Base-by-base conservation (phyloP, 495 filamentous ascomycete species). In the Xylaria curta region DNA sequence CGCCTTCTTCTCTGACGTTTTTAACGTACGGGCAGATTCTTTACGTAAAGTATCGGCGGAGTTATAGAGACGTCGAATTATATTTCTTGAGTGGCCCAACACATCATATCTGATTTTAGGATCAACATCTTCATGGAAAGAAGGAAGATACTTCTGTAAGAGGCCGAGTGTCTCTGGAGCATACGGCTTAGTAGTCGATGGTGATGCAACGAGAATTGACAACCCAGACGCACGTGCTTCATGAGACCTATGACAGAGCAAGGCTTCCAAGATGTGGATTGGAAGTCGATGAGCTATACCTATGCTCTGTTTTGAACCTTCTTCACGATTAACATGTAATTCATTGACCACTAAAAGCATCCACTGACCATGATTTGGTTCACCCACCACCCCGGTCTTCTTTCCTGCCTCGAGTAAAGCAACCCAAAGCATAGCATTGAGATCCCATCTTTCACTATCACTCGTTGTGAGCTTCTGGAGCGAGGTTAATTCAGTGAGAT, bases 101-200 rank as follows among this genome's bases (percentile, higher is more conserved):
- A 94, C 83, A 71, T 96, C 93, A 49, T 93, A 90, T 63, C 95
- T 88, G 70, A 92, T 87, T 73, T 94, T 91, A 9, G 95, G 89
- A 74, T 97, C 93, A n/a, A 91, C 89, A 71, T 97, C 94, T 4
- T 91, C 87, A 80, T 94, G 90, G 63, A 97, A 89, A 3, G 89
- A 85, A 3, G 88, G 84, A 0, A 98, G 81, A 46, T 90, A 86
- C 51, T 77, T 81, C 49, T 87, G 81, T 31, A 97, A 85, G 2
- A 89, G 84, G n/a, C 74, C 72, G 3, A 94, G 85, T 0, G 90
- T 86, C 53, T 78, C 82, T 4, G 81, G 59, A 0, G 90, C 88
- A 21, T 95, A 88, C 10, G 94, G 92, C 36, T 89, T 90, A 4
- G 92, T 91, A 0, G 89, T 89, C 8, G 91, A 88, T 9, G 88